phyloP scores from a whole-genome alignment of 768 basidiomycete species.

The Calocera viscosa region DNA sequence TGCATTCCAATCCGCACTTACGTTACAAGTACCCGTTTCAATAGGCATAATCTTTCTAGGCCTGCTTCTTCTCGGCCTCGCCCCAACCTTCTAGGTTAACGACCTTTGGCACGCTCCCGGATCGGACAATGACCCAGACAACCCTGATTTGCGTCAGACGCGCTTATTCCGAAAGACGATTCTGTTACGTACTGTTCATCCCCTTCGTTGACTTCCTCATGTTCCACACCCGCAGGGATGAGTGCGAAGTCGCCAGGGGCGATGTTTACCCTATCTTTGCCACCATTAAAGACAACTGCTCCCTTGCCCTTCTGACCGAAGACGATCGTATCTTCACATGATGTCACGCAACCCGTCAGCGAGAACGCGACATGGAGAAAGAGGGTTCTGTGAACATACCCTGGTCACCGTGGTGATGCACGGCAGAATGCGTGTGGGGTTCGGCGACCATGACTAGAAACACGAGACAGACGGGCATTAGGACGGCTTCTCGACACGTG shows the following conservation, averaged over 20 bases:
- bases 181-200: constrained; percentile 16
- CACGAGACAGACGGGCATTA: background rate
- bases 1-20: no score
- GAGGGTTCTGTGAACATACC: background rate
- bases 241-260: constrained; percentile 19
- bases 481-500: background rate
- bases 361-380: constrained; percentile 1
- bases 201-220: constrained; percentile 21
- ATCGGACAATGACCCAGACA: constrained; percentile 20
- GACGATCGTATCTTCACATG: constrained; percentile 13
- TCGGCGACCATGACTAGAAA: constrained; percentile 16
- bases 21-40: no score
- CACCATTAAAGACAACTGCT: constrained; percentile 16
- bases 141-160: constrained; percentile 6
- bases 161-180: background rate
- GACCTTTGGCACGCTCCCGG: constrained; percentile 17
- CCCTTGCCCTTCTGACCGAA: constrained; percentile 17
- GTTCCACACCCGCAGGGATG: constrained; percentile 17
- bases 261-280: constrained; percentile 14
- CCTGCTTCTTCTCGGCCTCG: constrained; percentile 8
- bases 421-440: constrained; percentile 16
- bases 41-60: background rate
- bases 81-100: constrained; percentile 18
- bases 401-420: constrained; percentile 16
- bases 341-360: background rate